Evolutionary conservation across 2,329 filamentous ascomycete species (phyloP), one percentile per base, ranked within the genome.

Genomic region (Sporothrix inflata): DNA sequence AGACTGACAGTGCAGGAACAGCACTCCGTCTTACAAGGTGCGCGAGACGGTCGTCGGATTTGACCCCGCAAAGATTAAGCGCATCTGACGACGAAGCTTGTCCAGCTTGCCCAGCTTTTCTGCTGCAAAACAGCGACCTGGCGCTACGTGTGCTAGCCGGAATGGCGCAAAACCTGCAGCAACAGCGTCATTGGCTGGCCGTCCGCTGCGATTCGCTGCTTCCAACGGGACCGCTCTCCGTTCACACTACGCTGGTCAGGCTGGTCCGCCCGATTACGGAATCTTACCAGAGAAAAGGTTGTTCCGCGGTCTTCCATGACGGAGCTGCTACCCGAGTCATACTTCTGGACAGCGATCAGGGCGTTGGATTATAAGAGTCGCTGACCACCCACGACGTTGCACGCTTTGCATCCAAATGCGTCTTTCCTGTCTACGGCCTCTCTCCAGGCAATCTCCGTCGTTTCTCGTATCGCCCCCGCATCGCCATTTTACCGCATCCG

Each of bases 151-250:
- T 51, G n/a, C 66, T 69, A 69, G 66, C 30, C 55, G 38, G 16
- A 38, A 70, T 70, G 69, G 69, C 69, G 69, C 69, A 70, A 70
- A 7, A 49, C 55, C 69, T 40, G 69, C 69, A 51, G 30, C 27
- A 70, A 51, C 55, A 30, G 42, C 69, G 69, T 70, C 69, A 70
- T 70, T 70, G 55, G 55, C 55, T 49, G 42, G 55, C 9, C 14
- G 21, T 21, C 21, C 16, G 11, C 53, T 70, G 38, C 55, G 14
- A 70, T 70, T 70, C 68, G 68, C 40, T 70, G 68, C 68, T 70
- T 53, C 51, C 27, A 30, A 42, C 21, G 49, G 40, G 60, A 65
- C 38, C 38, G 21, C n/a, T 16, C 60, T 65, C 60, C 21, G 38
- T 66, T 45, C 40, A 21, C 60, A 45, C 60, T 69, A 34, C 30